Evolutionary conservation across 139 green algal species (phyloP).

Genomic region (Micractinium sp.): DNA sequence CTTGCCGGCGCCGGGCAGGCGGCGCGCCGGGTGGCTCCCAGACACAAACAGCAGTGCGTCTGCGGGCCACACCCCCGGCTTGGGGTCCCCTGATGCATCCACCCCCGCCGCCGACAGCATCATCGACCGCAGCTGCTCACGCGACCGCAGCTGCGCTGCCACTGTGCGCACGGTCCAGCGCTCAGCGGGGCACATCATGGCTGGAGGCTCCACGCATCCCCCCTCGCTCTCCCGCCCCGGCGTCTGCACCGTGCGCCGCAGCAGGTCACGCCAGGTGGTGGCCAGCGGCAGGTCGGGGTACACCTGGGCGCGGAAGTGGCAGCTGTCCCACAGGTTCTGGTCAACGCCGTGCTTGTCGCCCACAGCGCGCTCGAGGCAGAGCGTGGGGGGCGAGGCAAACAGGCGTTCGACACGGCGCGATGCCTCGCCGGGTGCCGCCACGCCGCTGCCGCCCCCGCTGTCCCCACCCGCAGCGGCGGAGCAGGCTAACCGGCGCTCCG

Average conservation of each 20-base stretch:
- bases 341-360: conserved; percentile 50
- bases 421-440: not conserved
- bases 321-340: conserved; percentile 56
- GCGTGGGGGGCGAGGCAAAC: conserved; percentile 5
- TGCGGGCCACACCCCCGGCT: conserved; percentile 18
- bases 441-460: not conserved
- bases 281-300: conserved; percentile 75
- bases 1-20: conserved; percentile 41
- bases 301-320: conserved; percentile 66
- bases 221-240: not conserved
- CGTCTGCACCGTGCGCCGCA: conserved; percentile 15
- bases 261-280: conserved; percentile 63
- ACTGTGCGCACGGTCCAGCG: conserved; percentile 50
- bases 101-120: conserved; percentile 36
- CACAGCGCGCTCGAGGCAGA: conserved; percentile 39
- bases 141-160: conserved; percentile 49
- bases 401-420: not conserved
- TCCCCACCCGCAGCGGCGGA: not conserved
- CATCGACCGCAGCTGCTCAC: conserved; percentile 33
- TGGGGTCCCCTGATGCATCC: not conserved
- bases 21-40: conserved; percentile 71
- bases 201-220: not conserved
- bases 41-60: conserved; percentile 76
- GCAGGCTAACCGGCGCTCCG: not conserved
- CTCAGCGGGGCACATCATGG: not conserved